These are phyloP conservation scores for Phytophthora hibernalis DNA, from an alignment of 352 stramenopile species.

Conservation along the genomic window DNA sequence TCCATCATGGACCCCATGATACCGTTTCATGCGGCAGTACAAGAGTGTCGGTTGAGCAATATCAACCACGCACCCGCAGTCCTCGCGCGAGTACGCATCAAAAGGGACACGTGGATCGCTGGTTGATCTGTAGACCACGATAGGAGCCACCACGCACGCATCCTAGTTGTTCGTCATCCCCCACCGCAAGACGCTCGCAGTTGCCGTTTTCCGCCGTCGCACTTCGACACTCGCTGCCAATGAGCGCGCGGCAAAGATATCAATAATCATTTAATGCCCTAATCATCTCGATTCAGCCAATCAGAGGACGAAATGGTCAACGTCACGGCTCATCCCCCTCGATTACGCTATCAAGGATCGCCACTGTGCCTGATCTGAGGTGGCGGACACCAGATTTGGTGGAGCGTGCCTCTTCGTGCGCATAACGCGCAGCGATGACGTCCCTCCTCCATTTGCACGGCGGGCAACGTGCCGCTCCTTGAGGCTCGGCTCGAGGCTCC, in stretches of 20 bases:
- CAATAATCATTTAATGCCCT: conserved; percentile 1
- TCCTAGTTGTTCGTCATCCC: neutral
- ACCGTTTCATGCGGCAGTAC: too few species aligned
- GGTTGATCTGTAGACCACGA: too few species aligned
- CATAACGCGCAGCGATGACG: conserved; percentile 8
- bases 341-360: conserved; percentile 17
- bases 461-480: neutral
- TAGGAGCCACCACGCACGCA: neutral
- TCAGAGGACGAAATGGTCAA: conserved; percentile 6
- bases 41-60: too few species aligned
- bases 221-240: conserved; percentile 15
- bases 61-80: too few species aligned
- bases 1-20: too few species aligned
- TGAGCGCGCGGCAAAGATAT: neutral
- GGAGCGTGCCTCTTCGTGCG: conserved; percentile 12
- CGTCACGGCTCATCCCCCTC: conserved; percentile 9
- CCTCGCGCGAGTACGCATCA: too few species aligned
- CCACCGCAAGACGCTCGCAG: neutral
- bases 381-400: conserved; percentile 9
- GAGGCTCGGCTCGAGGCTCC: neutral
- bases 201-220: conserved; percentile 25
- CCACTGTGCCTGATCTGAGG: conserved; percentile 6
- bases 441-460: neutral
- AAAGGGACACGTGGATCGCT: too few species aligned
- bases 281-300: conserved; percentile 18